These are phyloP conservation scores for Brasilioporus rufonigricans DNA, from an alignment of 768 basidiomycete genomes.

Conservation along the genomic window DNA sequence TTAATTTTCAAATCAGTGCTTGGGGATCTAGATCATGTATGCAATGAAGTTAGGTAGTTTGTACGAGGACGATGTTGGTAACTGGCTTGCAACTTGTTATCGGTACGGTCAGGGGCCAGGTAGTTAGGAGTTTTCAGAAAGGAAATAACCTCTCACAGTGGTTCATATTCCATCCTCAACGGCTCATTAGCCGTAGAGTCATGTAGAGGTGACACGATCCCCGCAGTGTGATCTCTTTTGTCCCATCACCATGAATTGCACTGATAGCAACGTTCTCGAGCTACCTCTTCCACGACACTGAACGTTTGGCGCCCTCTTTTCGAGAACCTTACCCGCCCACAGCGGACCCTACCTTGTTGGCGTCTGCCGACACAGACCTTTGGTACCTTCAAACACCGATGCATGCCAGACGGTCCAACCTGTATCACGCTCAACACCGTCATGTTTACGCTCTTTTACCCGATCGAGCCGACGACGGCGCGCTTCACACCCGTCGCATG, in stretches of 20 bases:
- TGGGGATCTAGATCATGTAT: neutral
- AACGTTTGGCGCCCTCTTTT: neutral
- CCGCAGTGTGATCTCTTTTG: neutral
- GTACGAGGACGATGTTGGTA: too few species aligned
- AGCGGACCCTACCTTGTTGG: neutral
- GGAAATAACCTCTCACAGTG: neutral
- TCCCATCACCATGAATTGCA: too few species aligned
- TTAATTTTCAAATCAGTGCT: neutral
- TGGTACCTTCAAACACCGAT: neutral
- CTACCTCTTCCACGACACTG: too few species aligned
- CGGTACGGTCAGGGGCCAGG: too few species aligned
- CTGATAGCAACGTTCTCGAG: too few species aligned
- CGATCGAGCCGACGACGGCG: slow-evolving; percentile 12
- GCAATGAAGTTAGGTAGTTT: too few species aligned
- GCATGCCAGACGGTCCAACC: slow-evolving; percentile 5
- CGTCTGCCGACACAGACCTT: neutral
- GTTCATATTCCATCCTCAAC: neutral
- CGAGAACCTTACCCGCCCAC: neutral
- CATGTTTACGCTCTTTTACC: slow-evolving; percentile 34
- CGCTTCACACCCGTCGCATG: slow-evolving; percentile 11
- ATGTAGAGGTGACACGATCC: too few species aligned
- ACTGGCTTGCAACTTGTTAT: too few species aligned
- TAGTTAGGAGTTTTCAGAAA: neutral
- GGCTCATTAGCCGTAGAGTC: neutral
- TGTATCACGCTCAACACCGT: slow-evolving; percentile 31